Base-by-base conservation (phyloP, 495 filamentous ascomycete species). In the Aspergillus cristatus region DNA sequence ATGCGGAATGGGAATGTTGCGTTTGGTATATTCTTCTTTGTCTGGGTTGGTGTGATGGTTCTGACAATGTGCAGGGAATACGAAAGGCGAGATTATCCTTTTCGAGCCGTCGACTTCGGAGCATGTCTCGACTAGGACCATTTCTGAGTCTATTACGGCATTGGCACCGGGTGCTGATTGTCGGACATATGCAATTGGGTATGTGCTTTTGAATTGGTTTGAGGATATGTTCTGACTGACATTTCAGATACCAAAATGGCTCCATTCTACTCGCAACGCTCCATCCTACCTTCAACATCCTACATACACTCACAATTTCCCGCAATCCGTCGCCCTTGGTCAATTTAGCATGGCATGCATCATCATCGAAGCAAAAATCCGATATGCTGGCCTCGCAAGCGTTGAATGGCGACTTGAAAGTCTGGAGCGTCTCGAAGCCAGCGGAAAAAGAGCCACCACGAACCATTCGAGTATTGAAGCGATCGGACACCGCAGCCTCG, bases 1-100 rank as follows among this genome's bases (percentile, higher is more conserved):
- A 95, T 98, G 91, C 76, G 82, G 33, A 95, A 96, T 67, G 91
- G 93, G 28, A 94, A 96, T 71, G 78, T 98, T 40, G 90, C 86
- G 35, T 96, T 97, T 67, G 91, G 90, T 94, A 51, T 15, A 14
- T 18, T n/a, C 3, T 25, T 11, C 15, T 7, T 7, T 25, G 16
- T 14, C 6, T 2, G 7, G 3, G 14, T 29, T 14, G 13, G 10
- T 28, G 18, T 24, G 34, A 28, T 11, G 24, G 4, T 25, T 38
- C 44, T 50, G 24, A 40, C 32, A 12, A 17, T 24, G 32, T 45
- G 8, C 49, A 94, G 87, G 88, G 20, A 94, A 93, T 51, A 63
- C 76, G 12, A 84, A 94, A 58, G 91, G 91, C 47, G 94, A 90
- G 51, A 79, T 98, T 33, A 91, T 96, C 34, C 67, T 96, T 16